A percentile compares a stretch with the other conserved stretches of the same genome.
phyloP scores from a whole-genome alignment of 768 basidiomycete species.

The Hericium coralloides region DNA sequence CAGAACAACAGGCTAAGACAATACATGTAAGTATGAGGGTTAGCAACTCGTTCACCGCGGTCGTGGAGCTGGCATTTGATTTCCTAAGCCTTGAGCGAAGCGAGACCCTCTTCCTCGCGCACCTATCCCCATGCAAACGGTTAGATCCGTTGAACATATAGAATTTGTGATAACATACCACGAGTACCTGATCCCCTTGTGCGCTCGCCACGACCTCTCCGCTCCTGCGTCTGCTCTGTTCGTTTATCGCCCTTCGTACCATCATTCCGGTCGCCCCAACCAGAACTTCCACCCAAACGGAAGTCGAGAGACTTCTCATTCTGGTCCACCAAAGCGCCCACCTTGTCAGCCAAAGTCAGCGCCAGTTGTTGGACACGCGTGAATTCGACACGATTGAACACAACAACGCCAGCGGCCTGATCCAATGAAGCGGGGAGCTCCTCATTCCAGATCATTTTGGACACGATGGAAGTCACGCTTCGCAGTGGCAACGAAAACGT shows the following conservation, averaged over 20 bases:
- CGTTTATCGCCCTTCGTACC: conserved; percentile 71
- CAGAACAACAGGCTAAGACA: conserved; percentile 12
- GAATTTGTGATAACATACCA: background rate
- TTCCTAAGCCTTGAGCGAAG: conserved; percentile 79
- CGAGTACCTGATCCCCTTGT: conserved; percentile 30
- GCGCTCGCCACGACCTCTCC: conserved; percentile 67
- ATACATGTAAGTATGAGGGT: background rate
- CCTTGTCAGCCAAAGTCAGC: conserved; percentile 81
- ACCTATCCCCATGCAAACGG: conserved; percentile 32
- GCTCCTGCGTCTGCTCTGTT: conserved; percentile 70
- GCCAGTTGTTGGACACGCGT: conserved; percentile 87
- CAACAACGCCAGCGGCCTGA: conserved; percentile 80
- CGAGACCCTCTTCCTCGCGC: conserved; percentile 58
- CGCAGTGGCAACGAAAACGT: conserved; percentile 81
- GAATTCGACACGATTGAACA: conserved; percentile 89
- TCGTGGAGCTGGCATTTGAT: conserved; percentile 51
- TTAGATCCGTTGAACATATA: no score
- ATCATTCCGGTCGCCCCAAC: conserved; percentile 62
- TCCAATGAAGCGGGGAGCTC: conserved; percentile 91
- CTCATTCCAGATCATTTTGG: conserved; percentile 98
- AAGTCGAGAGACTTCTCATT: conserved; percentile 85
- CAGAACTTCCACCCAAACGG: conserved; percentile 63
- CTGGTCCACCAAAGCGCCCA: conserved; percentile 78
- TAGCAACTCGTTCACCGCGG: conserved; percentile 11
- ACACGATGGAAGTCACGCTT: conserved; percentile 83